Conservation (phyloP, 768 basidiomycete species). For the Strobilomyces confusus region DNA sequence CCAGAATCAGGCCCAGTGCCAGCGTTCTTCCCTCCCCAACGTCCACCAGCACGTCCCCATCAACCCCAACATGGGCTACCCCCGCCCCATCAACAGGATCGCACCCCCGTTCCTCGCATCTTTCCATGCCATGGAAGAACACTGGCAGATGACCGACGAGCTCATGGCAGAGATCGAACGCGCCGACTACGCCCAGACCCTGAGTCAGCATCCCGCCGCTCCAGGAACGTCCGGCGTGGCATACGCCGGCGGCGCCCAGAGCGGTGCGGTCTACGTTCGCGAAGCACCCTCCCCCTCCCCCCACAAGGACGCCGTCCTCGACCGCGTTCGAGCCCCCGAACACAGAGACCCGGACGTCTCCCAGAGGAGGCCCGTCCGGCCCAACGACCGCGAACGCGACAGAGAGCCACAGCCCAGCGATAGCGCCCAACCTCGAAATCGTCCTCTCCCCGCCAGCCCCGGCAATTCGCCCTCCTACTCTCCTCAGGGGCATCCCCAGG, state of each 20-base stretch:
- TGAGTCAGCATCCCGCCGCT: constrained; percentile 40
- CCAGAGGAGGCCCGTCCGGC: constrained; percentile 20
- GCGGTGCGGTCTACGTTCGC: constrained; percentile 33
- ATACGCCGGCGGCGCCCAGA: constrained; percentile 45
- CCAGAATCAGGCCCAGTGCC: no score
- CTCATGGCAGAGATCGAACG: constrained; percentile 69
- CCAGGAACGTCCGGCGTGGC: constrained; percentile 40
- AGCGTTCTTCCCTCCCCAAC: no score
- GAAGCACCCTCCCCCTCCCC: constrained; percentile 41
- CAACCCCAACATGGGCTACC: constrained; percentile 44
- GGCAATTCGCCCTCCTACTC: constrained; percentile 37
- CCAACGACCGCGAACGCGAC: constrained; percentile 35
- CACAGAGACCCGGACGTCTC: constrained; percentile 30
- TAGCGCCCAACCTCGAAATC: constrained; percentile 21
- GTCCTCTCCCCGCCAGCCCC: constrained; percentile 34
- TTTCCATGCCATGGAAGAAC: constrained; percentile 51
- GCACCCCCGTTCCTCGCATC: constrained; percentile 53
- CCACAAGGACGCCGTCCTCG: constrained; percentile 49
- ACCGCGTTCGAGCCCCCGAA: constrained; percentile 43
- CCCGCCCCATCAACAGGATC: constrained; percentile 61
- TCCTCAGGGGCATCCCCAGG: constrained; percentile 39
- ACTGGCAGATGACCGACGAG: constrained; percentile 67
- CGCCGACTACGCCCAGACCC: constrained; percentile 59
- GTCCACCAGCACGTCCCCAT: constrained; percentile 18
- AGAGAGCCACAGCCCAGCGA: constrained; percentile 39